Conservation (phyloP, 805 yeast species). For the Candida loeiensis region DNA sequence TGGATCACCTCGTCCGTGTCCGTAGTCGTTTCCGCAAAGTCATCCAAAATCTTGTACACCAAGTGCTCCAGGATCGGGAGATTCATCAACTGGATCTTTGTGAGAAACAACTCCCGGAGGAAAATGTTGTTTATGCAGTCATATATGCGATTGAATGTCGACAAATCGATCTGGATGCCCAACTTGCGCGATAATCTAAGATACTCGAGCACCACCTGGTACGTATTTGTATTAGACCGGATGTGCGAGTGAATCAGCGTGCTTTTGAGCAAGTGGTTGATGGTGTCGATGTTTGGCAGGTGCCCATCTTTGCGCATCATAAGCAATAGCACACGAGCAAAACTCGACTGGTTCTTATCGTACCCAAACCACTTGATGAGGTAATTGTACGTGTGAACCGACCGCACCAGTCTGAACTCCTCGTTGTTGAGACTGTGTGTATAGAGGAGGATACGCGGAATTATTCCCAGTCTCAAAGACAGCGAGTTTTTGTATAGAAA, state of each 20-base stretch:
- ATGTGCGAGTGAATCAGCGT: conserved; percentile 30
- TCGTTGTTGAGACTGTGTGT: conserved; percentile 35
- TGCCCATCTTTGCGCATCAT: conserved; percentile 43
- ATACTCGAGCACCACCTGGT: conserved; percentile 28
- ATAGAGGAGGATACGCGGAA: conserved; percentile 35
- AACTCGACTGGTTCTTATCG: conserved; percentile 37
- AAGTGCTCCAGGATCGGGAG: conserved; percentile 34
- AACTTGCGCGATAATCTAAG: conserved; percentile 25
- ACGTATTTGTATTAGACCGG: conserved; percentile 31
- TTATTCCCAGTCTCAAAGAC: conserved; percentile 32
- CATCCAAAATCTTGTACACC: conserved; percentile 30
- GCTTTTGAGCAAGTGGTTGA: conserved; percentile 33
- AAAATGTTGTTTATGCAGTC: conserved; percentile 36
- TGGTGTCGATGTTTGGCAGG: conserved; percentile 37
- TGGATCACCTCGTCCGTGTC: conserved; percentile 23
- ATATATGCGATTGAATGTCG: conserved; percentile 37
- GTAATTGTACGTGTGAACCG: conserved; percentile 36
- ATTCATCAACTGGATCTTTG: conserved; percentile 26
- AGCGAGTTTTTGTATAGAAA: conserved; percentile 31
- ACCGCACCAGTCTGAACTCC: conserved; percentile 27
- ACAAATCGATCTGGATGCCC: conserved; percentile 27
- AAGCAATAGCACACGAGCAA: conserved; percentile 36
- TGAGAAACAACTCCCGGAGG: conserved; percentile 35
- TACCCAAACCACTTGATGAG: conserved; percentile 39
- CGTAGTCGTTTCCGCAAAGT: conserved; percentile 29